phyloP scores from a whole-genome alignment of 2,329 filamentous ascomycete genomes.

The Spiromastix sp. region DNA sequence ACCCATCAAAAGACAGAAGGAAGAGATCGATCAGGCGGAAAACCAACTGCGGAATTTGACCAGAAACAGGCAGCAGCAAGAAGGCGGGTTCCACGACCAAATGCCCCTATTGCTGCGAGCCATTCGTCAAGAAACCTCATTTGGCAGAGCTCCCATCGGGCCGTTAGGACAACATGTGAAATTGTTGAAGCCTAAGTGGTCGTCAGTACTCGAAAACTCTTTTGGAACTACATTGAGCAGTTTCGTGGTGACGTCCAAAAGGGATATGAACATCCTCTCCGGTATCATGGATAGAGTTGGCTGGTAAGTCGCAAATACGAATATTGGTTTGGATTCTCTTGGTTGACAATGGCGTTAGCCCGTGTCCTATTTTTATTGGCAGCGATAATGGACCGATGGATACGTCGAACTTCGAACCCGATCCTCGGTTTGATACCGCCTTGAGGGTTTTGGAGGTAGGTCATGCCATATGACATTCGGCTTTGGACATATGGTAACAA shows the following conservation, averaged over 20 bases:
- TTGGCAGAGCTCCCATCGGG: constrained; percentile 64
- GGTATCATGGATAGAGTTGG: constrained; percentile 51
- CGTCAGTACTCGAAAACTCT: constrained; percentile 64
- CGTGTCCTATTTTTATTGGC: constrained; percentile 55
- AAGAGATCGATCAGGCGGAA: constrained; percentile 46
- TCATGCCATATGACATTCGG: background rate
- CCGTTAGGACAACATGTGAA: constrained; percentile 72
- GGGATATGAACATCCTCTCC: constrained; percentile 61
- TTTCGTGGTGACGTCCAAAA: constrained; percentile 71
- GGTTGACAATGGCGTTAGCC: constrained; percentile 22
- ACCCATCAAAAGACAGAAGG: constrained; percentile 35
- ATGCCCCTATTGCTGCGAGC: constrained; percentile 54
- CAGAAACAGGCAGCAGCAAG: constrained; percentile 48
- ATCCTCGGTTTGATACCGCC: constrained; percentile 61
- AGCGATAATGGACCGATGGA: constrained; percentile 43
- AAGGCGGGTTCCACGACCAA: constrained; percentile 53
- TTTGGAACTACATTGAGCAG: constrained; percentile 60
- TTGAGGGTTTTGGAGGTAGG: constrained; percentile 59
- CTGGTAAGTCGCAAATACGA: constrained; percentile 31
- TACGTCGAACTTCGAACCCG: constrained; percentile 61
- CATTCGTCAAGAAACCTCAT: constrained; percentile 61
- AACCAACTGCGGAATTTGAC: constrained; percentile 42
- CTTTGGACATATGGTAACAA: background rate
- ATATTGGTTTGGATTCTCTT: constrained; percentile 9
- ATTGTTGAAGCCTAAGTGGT: constrained; percentile 72